These are phyloP conservation scores for Mycena olivaceomarginata DNA, from an alignment of 768 basidiomycete genomes.

Conservation along the genomic window DNA sequence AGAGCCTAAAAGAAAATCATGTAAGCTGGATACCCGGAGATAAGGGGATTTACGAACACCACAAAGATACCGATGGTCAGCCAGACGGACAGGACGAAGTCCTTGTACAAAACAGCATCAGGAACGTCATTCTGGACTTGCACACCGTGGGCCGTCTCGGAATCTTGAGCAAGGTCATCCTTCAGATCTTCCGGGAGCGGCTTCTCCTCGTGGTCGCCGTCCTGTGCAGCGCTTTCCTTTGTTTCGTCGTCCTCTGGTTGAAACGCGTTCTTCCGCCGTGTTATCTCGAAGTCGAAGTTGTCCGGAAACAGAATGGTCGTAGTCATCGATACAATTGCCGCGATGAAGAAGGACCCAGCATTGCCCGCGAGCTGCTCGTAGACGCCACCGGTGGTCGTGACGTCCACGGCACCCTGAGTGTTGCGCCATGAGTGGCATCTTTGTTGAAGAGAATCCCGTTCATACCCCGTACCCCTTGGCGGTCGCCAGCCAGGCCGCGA, in stretches of 20 bases:
- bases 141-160: neutral
- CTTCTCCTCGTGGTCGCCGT: neutral
- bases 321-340: slow-evolving; percentile 30
- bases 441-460: neutral
- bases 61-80: slow-evolving; percentile 36
- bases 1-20: neutral
- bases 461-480: slow-evolving; percentile 35
- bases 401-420: slow-evolving; percentile 22
- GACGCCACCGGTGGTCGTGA: slow-evolving; percentile 34
- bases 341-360: slow-evolving; percentile 38
- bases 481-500: slow-evolving; percentile 41
- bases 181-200: neutral
- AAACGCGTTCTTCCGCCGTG: slow-evolving; percentile 29
- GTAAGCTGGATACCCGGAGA: no score
- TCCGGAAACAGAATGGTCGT: slow-evolving; percentile 23
- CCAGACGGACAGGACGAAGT: slow-evolving; percentile 36
- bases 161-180: no score
- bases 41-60: neutral
- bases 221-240: neutral
- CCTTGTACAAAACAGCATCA: slow-evolving; percentile 25
- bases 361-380: slow-evolving; percentile 42
- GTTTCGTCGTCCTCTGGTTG: slow-evolving; percentile 17
- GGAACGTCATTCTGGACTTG: slow-evolving; percentile 29
- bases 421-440: neutral
- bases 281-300: slow-evolving; percentile 34